phyloP scores from a whole-genome alignment of 139 green algal species.

The Picochlorum sp. region DNA sequence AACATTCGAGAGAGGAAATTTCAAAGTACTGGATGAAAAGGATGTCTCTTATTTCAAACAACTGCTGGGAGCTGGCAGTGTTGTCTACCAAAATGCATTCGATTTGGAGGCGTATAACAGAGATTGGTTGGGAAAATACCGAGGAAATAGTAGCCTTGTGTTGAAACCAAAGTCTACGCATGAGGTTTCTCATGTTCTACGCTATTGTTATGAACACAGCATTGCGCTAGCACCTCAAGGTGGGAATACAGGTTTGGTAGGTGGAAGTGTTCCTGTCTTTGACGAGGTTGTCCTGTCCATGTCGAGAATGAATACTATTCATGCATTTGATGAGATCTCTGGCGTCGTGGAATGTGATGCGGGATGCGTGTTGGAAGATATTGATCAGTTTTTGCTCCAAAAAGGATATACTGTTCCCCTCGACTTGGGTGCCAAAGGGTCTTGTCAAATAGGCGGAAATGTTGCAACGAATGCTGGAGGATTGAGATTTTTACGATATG shows the following conservation, averaged over 20 bases:
- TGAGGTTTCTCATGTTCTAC: conserved; percentile 68
- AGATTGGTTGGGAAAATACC: conserved; percentile 90
- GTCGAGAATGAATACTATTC: conserved; percentile 56
- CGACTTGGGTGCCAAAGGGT: conserved; percentile 92
- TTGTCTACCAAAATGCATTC: conserved; percentile 1
- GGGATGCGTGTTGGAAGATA: conserved; percentile 70
- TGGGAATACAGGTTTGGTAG: conserved; percentile 93
- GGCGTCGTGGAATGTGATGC: conserved; percentile 64
- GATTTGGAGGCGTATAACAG: conserved; percentile 19
- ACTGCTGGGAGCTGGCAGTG: neutral
- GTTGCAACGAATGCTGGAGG: conserved; percentile 95
- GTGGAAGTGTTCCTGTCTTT: conserved; percentile 75
- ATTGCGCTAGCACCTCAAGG: conserved; percentile 91
- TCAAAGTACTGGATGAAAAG: neutral
- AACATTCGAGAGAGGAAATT: neutral
- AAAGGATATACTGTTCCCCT: conserved; percentile 78
- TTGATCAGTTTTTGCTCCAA: conserved; percentile 54
- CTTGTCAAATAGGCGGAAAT: conserved; percentile 94
- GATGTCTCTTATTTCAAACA: conserved; percentile 7
- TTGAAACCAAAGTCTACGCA: conserved; percentile 49
- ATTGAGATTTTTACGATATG: conserved; percentile 83
- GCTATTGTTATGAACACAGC: conserved; percentile 56
- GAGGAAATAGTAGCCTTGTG: conserved; percentile 41
- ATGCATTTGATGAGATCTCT: conserved; percentile 53
- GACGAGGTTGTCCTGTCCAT: conserved; percentile 83